Evolutionary conservation across 352 stramenopile species (phyloP).

Genomic region (Phytopythium helicoides): DNA sequence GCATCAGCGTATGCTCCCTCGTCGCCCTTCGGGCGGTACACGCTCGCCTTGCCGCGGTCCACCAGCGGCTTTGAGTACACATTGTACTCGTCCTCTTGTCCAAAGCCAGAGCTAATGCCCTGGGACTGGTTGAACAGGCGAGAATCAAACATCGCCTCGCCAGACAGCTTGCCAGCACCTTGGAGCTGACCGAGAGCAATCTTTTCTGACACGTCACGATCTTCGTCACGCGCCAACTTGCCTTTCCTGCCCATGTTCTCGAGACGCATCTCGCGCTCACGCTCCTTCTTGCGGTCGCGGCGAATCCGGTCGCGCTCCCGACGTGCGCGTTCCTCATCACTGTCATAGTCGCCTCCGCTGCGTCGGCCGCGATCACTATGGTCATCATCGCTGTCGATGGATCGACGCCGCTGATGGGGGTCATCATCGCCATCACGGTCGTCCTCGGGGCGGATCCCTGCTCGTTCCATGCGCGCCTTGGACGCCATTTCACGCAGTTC

Average conservation of each 20-base stretch:
- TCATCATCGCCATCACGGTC: slow-evolving; percentile 31
- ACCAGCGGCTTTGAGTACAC: slow-evolving; percentile 98
- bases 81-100: slow-evolving; percentile 97
- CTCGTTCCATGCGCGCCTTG: slow-evolving; percentile 92
- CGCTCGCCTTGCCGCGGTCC: slow-evolving; percentile 84
- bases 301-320: slow-evolving; percentile 78
- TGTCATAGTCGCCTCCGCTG: slow-evolving; percentile 16
- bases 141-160: slow-evolving; percentile 95
- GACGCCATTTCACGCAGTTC: slow-evolving; percentile 94
- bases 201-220: slow-evolving; percentile 98
- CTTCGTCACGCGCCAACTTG: slow-evolving; percentile 92
- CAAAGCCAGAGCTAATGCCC: slow-evolving; percentile 95
- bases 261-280: slow-evolving; percentile 93
- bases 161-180: slow-evolving; percentile 73
- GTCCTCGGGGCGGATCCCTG: slow-evolving; percentile 44
- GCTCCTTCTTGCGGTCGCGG: slow-evolving; percentile 92
- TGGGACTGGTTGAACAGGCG: slow-evolving; percentile 98
- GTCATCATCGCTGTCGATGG: slow-evolving; percentile 12
- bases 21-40: slow-evolving; percentile 89
- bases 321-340: slow-evolving; percentile 40
- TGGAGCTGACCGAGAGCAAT: slow-evolving; percentile 97
- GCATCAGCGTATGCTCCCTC: slow-evolving; percentile 81
- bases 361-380: slow-evolving; percentile 10
- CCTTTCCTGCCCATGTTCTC: slow-evolving; percentile 92
- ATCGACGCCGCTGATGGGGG: slow-evolving; percentile 12